These are phyloP conservation scores for Colletotrichum liriopes DNA, from an alignment of 2,329 filamentous ascomycete species.

Conservation along the genomic window DNA sequence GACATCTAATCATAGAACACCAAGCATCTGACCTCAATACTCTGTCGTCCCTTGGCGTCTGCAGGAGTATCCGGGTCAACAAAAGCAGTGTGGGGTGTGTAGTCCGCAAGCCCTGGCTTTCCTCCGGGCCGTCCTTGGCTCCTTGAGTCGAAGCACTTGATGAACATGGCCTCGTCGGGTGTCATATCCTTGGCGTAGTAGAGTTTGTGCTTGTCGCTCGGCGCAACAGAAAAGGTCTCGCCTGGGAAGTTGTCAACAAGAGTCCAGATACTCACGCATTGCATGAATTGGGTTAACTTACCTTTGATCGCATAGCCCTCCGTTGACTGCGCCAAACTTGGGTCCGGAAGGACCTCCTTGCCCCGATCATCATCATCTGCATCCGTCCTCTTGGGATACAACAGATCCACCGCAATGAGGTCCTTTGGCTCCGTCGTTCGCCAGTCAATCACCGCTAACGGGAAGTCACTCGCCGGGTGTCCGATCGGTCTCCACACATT, in stretches of 20 bases:
- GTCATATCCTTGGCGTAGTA: slow-evolving; percentile 80
- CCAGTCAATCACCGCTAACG: slow-evolving; percentile 77
- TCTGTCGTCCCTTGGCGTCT: slow-evolving; percentile 77
- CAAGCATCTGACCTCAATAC: slow-evolving; percentile 76
- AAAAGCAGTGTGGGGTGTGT: slow-evolving; percentile 70
- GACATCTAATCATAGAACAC: slow-evolving; percentile 68
- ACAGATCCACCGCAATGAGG: slow-evolving; percentile 72
- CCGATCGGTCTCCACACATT: slow-evolving; percentile 81
- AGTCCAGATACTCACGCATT: background rate
- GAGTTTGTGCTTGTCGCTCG: slow-evolving; percentile 72
- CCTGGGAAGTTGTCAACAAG: slow-evolving; percentile 52
- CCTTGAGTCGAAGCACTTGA: slow-evolving; percentile 70
- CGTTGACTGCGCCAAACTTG: slow-evolving; percentile 60
- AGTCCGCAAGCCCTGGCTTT: slow-evolving; percentile 62
- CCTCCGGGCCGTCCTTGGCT: slow-evolving; percentile 60
- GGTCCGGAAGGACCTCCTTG: slow-evolving; percentile 70
- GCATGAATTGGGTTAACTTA: slow-evolving; percentile 22
- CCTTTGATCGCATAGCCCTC: slow-evolving; percentile 73
- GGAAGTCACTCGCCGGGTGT: slow-evolving; percentile 73
- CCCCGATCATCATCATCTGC: slow-evolving; percentile 65
- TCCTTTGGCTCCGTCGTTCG: slow-evolving; percentile 70
- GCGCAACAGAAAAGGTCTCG: slow-evolving; percentile 73
- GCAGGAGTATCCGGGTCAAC: slow-evolving; percentile 74
- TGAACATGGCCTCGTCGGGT: slow-evolving; percentile 62
- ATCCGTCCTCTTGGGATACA: slow-evolving; percentile 68